Evolutionary conservation across 148 eudicot species (phyloP), one percentile per base, ranked within the genome.

Genomic region (Heliamphora exappendiculata): DNA sequence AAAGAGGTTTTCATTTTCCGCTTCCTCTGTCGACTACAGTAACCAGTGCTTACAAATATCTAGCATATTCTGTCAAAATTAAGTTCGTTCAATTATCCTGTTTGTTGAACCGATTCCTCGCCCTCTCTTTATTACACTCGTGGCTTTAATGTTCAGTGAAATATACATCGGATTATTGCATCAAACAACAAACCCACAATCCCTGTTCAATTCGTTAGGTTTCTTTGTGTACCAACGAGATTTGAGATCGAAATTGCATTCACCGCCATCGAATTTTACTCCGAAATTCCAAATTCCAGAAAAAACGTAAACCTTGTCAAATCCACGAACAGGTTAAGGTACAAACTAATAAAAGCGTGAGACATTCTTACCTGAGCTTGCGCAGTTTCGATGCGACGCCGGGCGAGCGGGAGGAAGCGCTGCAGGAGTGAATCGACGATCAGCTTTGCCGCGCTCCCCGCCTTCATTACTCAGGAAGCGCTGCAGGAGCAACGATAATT

Each of bases 321-420:
- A 65, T 22, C 24, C 45, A 37, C 70, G 7, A 28, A 8, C 12
- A 12, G 22, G 53, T 45, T 72, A 7, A 2, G 47, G 24, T 33
- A 53, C 19, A 72, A 34, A 0, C 13, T n/a, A 17, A 65, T 0
- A 59, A 64, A 3, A 5, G 53, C 47, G 39, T 50, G 4, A 17
- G 6, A 22, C 0, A 53, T 44, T 29, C 28, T 44, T 51, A 89
- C 99, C 89, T 93, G 99, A 0, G 97, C 99, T 81, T 95, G 99
- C 74, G 99, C 97, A 34, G 99, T 95, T 84, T 95, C 99, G 34
- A 95, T 91, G 2, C 99, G 94, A 69, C 99, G 97, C 78, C 99
- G 80, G 0, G 99, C 99, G 73, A 95, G 97, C 3, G 99, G 99
- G 78, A 93, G 99, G 82, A 95, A 95, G 20, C 99, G 86, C 84